A percentile compares a stretch with the other conserved stretches of the same genome.
phyloP scores from a whole-genome alignment of 805 yeast genomes.

The Ogataea paraovalis region DNA sequence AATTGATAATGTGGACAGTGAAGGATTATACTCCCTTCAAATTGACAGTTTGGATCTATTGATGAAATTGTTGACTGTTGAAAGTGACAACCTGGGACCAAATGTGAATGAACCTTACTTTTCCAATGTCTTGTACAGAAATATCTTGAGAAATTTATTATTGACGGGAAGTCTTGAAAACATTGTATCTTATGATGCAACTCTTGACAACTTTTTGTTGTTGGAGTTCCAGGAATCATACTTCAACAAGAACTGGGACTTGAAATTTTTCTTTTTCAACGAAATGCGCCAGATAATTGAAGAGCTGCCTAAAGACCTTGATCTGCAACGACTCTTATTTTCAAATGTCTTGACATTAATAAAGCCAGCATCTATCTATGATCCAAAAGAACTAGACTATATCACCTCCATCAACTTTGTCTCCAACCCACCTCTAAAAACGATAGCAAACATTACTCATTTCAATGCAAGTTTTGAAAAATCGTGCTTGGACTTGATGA shows the following conservation, averaged over 20 bases:
- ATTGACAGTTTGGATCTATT: conserved; percentile 49
- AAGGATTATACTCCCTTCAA: conserved; percentile 41
- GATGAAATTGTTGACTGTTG: conserved; percentile 53
- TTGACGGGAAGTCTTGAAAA: conserved; percentile 34
- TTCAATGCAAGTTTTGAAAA: conserved; percentile 69
- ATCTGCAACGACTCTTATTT: conserved; percentile 24
- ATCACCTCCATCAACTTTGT: conserved; percentile 31
- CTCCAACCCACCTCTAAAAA: conserved; percentile 41
- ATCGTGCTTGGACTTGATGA: conserved; percentile 57
- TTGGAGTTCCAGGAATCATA: conserved; percentile 54
- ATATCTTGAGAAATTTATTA: conserved; percentile 33
- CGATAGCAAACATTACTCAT: conserved; percentile 28
- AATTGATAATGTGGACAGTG: conserved; percentile 31
- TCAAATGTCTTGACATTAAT: conserved; percentile 40
- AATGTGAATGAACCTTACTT: conserved; percentile 53
- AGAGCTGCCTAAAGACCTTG: conserved; percentile 17
- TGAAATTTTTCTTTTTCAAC: conserved; percentile 68
- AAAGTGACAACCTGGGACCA: conserved; percentile 50
- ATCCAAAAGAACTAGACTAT: conserved; percentile 33
- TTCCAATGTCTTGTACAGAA: conserved; percentile 51
- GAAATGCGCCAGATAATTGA: conserved; percentile 34
- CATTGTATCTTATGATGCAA: conserved; percentile 41
- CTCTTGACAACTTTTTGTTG: conserved; percentile 35
- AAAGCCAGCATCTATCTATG: conserved; percentile 28
- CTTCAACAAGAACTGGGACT: conserved; percentile 63